These are phyloP conservation scores for Phytophthora megakarya DNA, from an alignment of 352 stramenopile genomes.

Conservation along the genomic window DNA sequence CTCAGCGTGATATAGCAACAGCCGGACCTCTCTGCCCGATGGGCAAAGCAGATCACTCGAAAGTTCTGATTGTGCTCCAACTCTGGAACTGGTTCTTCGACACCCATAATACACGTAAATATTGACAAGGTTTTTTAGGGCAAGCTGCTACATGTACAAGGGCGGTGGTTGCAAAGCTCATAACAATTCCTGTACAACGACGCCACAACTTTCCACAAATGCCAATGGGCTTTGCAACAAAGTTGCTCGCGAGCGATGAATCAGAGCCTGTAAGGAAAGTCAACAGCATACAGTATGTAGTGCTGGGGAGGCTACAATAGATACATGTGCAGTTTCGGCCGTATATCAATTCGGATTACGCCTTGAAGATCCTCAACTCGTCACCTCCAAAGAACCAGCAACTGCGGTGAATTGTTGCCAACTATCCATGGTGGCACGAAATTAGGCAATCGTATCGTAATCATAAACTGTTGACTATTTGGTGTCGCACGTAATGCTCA, in stretches of 20 bases:
- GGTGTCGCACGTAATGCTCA: not conserved
- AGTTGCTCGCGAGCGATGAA: not conserved
- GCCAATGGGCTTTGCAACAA: not conserved
- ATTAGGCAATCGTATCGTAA: not conserved
- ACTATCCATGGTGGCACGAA: not conserved
- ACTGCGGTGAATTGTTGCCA: not conserved
- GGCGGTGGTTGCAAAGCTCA: not conserved
- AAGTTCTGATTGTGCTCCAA: conserved; percentile 11
- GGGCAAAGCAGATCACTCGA: conserved; percentile 18
- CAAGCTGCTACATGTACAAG: conserved; percentile 2
- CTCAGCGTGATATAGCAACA: conserved; percentile 24
- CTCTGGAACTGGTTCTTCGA: conserved; percentile 3
- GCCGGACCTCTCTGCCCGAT: conserved; percentile 16
- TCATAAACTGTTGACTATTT: not conserved
- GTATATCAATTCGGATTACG: not conserved
- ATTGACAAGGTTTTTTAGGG: not conserved
- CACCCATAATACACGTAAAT: not conserved
- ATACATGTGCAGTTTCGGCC: not conserved
- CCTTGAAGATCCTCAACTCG: not conserved
- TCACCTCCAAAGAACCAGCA: not conserved
- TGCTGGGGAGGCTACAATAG: not conserved
- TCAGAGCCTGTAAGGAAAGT: not conserved
- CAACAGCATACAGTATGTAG: not conserved
- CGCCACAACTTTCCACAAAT: conserved; percentile 8
- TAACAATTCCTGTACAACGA: conserved; percentile 7